Evolutionary conservation across 208 protist genomes (phyloP).

Genomic region (Acanthamoeba royreba): DNA sequence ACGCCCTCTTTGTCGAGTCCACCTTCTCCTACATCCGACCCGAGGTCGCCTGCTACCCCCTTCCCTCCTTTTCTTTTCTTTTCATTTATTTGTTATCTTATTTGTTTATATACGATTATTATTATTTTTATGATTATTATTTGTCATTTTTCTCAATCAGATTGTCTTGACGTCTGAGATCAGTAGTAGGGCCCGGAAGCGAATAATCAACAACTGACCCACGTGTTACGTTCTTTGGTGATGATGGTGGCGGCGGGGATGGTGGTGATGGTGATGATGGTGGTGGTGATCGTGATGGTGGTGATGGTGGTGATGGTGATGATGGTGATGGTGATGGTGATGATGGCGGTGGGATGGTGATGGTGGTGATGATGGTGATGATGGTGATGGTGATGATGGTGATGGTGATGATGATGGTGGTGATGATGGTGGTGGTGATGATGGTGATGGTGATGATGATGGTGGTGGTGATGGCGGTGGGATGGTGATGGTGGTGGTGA

Average conservation of each 20-base stretch:
- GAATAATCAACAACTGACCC: too few relatives aligned
- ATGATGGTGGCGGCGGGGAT: too few relatives aligned
- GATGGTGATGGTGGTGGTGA: too few relatives aligned
- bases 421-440: background rate
- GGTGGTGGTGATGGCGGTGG: background rate
- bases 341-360: too few relatives aligned
- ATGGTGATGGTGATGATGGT: background rate
- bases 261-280: background rate
- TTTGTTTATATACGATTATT: background rate
- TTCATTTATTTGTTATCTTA: background rate
- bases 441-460: background rate
- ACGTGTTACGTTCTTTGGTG: too few relatives aligned
- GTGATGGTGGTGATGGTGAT: background rate
- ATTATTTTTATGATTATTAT: too few relatives aligned
- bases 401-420: background rate
- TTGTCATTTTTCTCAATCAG: too few relatives aligned
- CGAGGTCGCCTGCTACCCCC: background rate
- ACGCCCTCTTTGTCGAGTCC: constrained; percentile 5
- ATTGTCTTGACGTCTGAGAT: too few relatives aligned
- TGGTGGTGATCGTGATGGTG: background rate
- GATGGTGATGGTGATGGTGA: background rate
- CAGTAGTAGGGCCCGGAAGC: too few relatives aligned
- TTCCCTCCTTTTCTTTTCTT: background rate
- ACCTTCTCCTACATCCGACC: background rate
- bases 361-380: background rate